Percentiles rank a stretch among this genome's conserved stretches.
phyloP scores from a whole-genome alignment of 352 stramenopile species.

The Blastocystis sp. region DNA sequence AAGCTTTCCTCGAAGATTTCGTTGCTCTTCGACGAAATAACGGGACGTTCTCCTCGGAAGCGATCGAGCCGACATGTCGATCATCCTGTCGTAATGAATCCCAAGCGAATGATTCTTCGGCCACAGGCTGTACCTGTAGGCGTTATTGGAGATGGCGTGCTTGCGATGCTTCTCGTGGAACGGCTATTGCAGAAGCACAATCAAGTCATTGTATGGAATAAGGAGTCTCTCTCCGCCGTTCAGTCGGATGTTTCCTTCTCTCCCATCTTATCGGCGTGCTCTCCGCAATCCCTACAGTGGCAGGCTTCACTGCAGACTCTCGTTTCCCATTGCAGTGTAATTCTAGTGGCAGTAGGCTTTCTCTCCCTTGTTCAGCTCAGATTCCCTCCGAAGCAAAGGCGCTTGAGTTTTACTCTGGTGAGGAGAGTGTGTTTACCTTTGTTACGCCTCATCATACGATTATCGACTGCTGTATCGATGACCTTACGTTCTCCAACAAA shows the following conservation, averaged over 20 bases:
- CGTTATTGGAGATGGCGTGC: not conserved
- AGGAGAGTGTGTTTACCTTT: not conserved
- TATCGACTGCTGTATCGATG: conserved; percentile 22
- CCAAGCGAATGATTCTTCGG: not conserved
- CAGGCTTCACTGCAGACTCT: not conserved
- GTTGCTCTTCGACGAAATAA: conserved; percentile 19
- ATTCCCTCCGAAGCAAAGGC: not conserved
- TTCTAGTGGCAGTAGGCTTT: not conserved
- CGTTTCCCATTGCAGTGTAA: not conserved
- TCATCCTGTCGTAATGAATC: not conserved
- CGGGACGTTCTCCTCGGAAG: conserved; percentile 1
- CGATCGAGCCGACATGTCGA: not conserved
- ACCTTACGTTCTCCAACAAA: conserved; percentile 16
- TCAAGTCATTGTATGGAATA: not conserved
- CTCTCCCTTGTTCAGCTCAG: not conserved
- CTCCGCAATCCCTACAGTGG: not conserved
- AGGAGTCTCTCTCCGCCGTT: not conserved
- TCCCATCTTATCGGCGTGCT: not conserved
- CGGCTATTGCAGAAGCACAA: conserved; percentile 17
- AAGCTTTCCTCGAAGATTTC: conserved; percentile 48
- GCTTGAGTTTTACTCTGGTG: not conserved
- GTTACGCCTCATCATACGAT: not conserved
- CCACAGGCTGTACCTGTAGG: conserved; percentile 17
- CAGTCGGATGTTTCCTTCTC: not conserved
- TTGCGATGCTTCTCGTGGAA: conserved; percentile 23